Conservation (phyloP, 2,329 filamentous ascomycete species). For the Fusarium fujikuroi region DNA sequence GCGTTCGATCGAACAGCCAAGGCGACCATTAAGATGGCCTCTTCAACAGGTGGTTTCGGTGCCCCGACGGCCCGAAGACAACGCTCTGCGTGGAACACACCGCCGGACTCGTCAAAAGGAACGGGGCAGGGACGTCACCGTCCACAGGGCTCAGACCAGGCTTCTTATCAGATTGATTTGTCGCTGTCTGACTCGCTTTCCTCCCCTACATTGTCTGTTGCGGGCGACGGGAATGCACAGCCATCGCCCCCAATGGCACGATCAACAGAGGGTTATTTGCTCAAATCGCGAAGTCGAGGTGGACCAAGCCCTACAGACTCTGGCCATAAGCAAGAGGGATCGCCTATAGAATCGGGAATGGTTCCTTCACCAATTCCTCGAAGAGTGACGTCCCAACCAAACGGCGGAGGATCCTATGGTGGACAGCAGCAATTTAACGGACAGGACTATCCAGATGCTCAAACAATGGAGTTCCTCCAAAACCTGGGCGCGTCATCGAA, state of each 20-base stretch:
- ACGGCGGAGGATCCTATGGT: constrained; percentile 47
- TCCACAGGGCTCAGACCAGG: constrained; percentile 47
- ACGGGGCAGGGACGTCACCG: constrained; percentile 42
- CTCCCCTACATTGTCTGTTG: constrained; percentile 53
- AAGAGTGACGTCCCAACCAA: constrained; percentile 51
- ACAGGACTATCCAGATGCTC: constrained; percentile 59
- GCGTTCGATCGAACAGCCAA: constrained; percentile 96
- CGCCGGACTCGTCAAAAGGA: constrained; percentile 42
- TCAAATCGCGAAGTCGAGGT: constrained; percentile 44
- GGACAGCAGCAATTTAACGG: constrained; percentile 49
- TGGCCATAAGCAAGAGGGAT: constrained; percentile 46
- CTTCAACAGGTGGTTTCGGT: constrained; percentile 86
- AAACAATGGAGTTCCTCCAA: constrained; percentile 65
- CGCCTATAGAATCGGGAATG: constrained; percentile 55
- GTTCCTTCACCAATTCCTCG: constrained; percentile 57
- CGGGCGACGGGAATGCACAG: constrained; percentile 50
- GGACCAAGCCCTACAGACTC: constrained; percentile 47
- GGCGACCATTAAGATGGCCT: constrained; percentile 94
- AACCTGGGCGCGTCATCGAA: constrained; percentile 52
- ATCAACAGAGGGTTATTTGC: constrained; percentile 47
- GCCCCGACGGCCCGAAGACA: constrained; percentile 43
- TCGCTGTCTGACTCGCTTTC: constrained; percentile 54
- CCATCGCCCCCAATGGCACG: constrained; percentile 54
- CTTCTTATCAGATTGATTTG: constrained; percentile 51
- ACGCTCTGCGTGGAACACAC: constrained; percentile 46